These are phyloP conservation scores for Cladochytrium tenue DNA, from an alignment of 371 early-diverging fungal genomes.

Conservation along the genomic window DNA sequence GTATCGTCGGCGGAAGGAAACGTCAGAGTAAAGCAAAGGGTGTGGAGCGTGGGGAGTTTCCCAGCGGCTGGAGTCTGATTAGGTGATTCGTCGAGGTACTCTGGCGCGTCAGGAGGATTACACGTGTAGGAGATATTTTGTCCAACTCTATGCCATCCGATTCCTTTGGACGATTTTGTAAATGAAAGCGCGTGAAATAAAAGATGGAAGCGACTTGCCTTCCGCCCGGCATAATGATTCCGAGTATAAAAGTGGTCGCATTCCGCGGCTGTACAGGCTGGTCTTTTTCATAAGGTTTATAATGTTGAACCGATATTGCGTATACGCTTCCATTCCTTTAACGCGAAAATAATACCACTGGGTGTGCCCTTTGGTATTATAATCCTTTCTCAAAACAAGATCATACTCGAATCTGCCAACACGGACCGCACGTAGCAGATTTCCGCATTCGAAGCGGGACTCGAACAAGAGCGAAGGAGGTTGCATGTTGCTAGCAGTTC, in stretches of 20 bases:
- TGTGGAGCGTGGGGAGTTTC: slow-evolving; percentile 7
- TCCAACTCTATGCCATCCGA: slow-evolving; percentile 41
- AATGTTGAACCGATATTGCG: slow-evolving; percentile 44
- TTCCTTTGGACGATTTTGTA: no score
- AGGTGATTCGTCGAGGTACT: slow-evolving; percentile 10
- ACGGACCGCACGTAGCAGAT: slow-evolving; percentile 25
- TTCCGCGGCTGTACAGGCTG: slow-evolving; percentile 41
- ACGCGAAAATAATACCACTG: slow-evolving; percentile 46
- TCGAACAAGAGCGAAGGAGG: slow-evolving; percentile 27
- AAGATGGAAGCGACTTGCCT: no score
- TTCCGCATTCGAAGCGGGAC: slow-evolving; percentile 39
- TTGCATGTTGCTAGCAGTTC: background rate
- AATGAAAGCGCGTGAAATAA: no score
- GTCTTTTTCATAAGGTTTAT: slow-evolving; percentile 42
- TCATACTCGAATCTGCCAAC: slow-evolving; percentile 18
- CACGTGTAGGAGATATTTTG: slow-evolving; percentile 33
- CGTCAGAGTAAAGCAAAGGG: slow-evolving; percentile 33
- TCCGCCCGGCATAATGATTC: background rate
- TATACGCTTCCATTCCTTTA: slow-evolving; percentile 21
- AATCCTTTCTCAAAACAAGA: slow-evolving; percentile 9
- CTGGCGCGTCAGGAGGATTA: slow-evolving; percentile 1
- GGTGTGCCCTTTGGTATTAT: slow-evolving; percentile 17
- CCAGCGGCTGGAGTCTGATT: background rate
- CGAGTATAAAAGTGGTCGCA: slow-evolving; percentile 19
- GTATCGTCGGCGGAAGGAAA: slow-evolving; percentile 30